Evolutionary conservation across 495 filamentous ascomycete genomes (phyloP).

Genomic region (Neurospora terricola): DNA sequence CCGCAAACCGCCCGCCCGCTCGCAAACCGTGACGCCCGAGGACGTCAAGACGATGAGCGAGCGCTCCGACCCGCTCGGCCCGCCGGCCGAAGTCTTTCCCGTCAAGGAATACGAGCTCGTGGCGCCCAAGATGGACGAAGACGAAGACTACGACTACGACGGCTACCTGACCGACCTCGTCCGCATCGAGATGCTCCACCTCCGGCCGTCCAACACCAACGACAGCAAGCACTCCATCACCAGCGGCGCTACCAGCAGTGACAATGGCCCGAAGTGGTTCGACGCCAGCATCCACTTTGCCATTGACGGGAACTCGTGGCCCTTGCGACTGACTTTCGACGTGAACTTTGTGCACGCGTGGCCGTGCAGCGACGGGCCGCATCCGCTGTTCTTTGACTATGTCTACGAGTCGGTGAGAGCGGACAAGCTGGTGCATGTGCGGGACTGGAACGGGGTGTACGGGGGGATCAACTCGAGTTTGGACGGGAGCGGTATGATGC

Average conservation of each 20-base stretch:
- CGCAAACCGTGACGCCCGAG: conserved; percentile 30
- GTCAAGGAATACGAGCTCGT: conserved; percentile 52
- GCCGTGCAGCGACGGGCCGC: conserved; percentile 59
- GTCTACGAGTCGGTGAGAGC: conserved; percentile 41
- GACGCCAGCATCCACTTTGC: conserved; percentile 60
- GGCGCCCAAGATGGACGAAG: conserved; percentile 38
- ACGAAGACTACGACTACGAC: conserved; percentile 21
- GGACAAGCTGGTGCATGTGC: conserved; percentile 49
- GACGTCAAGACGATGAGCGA: conserved; percentile 50
- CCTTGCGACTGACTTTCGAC: conserved; percentile 51
- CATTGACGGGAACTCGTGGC: conserved; percentile 53
- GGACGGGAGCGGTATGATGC: not conserved
- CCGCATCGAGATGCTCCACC: conserved; percentile 52
- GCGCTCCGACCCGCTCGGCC: conserved; percentile 56
- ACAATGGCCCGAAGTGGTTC: conserved; percentile 34
- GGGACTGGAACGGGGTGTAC: conserved; percentile 46
- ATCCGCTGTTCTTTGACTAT: conserved; percentile 62
- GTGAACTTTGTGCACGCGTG: conserved; percentile 56
- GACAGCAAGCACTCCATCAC: conserved; percentile 8
- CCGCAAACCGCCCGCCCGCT: conserved; percentile 27
- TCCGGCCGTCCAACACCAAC: conserved; percentile 22
- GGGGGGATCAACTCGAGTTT: not conserved
- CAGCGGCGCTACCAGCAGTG: not conserved
- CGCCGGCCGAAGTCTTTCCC: conserved; percentile 44
- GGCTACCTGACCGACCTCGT: conserved; percentile 44